A percentile compares a stretch with the other conserved stretches of the same genome.
Evolutionary conservation across 371 early-diverging fungal genomes (phyloP).

Genomic region (Entomophthora muscae): DNA sequence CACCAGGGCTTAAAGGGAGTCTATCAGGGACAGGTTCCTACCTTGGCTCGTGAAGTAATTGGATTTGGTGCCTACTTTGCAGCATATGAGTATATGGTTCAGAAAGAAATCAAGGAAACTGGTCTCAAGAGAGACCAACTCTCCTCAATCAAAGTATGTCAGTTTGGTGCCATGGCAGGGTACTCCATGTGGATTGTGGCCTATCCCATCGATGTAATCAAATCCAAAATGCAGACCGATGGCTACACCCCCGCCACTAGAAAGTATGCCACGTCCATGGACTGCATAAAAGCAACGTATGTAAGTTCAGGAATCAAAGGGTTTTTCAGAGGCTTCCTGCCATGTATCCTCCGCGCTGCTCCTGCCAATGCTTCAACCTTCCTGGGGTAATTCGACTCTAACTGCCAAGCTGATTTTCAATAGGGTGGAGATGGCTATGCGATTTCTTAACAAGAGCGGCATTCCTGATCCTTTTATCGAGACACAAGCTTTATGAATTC

Average conservation of each 20-base stretch:
- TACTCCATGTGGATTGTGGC: constrained; percentile 61
- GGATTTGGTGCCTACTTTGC: constrained; percentile 67
- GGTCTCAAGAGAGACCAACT: constrained; percentile 32
- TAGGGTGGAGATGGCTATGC: constrained; percentile 24
- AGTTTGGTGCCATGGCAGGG: constrained; percentile 55
- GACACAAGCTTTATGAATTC: too few species aligned
- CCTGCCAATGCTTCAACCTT: constrained; percentile 78
- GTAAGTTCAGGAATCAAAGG: constrained; percentile 47
- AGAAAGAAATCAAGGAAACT: constrained; percentile 32
- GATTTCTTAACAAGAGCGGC: constrained; percentile 13
- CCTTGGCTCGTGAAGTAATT: constrained; percentile 58
- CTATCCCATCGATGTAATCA: constrained; percentile 62
- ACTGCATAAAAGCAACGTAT: constrained; percentile 45
- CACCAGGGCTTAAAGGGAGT: constrained; percentile 48
- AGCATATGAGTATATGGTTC: constrained; percentile 56
- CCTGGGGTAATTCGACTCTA: constrained; percentile 17
- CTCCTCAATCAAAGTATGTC: constrained; percentile 39
- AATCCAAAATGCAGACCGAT: constrained; percentile 65
- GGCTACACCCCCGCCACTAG: constrained; percentile 31
- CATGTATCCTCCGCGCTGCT: constrained; percentile 75
- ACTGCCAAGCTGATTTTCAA: not conserved
- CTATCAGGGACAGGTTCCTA: constrained; percentile 66
- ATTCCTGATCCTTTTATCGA: too few species aligned
- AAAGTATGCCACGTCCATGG: constrained; percentile 36
- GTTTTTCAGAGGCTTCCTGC: constrained; percentile 67